These are phyloP conservation scores for Neurospora sp. DNA, from an alignment of 495 filamentous ascomycete species.

Conservation along the genomic window DNA sequence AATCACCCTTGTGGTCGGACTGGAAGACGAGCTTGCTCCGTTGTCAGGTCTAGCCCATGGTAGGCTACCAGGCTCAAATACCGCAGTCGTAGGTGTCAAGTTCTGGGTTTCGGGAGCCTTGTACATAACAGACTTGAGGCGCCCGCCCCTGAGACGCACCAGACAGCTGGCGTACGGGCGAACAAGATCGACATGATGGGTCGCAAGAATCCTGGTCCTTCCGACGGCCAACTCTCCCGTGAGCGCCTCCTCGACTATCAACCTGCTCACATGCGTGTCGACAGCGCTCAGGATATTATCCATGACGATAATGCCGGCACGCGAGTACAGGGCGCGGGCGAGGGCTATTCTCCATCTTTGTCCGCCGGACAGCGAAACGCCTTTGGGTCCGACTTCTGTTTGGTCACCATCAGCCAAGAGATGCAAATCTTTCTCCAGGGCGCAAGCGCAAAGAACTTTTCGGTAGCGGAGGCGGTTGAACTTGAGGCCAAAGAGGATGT, in stretches of 20 bases:
- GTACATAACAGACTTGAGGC: conserved; percentile 40
- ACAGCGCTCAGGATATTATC: conserved; percentile 62
- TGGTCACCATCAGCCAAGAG: conserved; percentile 56
- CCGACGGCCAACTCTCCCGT: conserved; percentile 34
- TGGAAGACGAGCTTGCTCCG: conserved; percentile 13
- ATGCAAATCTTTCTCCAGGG: conserved; percentile 51
- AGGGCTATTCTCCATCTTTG: conserved; percentile 61
- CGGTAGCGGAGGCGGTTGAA: conserved; percentile 38
- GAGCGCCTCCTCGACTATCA: conserved; percentile 41
- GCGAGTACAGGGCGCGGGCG: conserved; percentile 61
- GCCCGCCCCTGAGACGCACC: conserved; percentile 51
- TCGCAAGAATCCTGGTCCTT: conserved; percentile 42
- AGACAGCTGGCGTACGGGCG: conserved; percentile 49
- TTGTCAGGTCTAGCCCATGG: conserved; percentile 13
- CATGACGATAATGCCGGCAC: conserved; percentile 51
- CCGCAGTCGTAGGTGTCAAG: conserved; percentile 31
- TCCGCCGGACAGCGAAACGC: conserved; percentile 60
- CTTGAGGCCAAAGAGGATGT: conserved; percentile 47
- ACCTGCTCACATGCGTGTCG: conserved; percentile 40
- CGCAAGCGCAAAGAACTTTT: conserved; percentile 52
- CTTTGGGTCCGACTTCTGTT: conserved; percentile 61
- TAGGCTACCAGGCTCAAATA: conserved; percentile 9
- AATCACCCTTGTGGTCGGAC: conserved; percentile 39
- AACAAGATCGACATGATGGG: conserved; percentile 45
- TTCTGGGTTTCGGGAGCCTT: conserved; percentile 32